Evolutionary conservation across 2,329 filamentous ascomycete species (phyloP).

Genomic region (Fusarium hainanense): DNA sequence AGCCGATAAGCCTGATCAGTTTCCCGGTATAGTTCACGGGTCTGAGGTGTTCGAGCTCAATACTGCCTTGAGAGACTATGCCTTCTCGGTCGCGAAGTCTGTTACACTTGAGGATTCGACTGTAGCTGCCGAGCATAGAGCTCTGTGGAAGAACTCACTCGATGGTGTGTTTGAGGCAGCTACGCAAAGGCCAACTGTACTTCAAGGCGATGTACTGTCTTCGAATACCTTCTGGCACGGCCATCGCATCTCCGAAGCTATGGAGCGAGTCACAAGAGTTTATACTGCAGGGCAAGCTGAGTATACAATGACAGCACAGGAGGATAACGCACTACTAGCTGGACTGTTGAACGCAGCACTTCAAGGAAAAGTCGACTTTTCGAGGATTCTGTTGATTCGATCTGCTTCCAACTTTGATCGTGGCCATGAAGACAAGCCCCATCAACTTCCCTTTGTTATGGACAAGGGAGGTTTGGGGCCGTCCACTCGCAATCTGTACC

Average conservation of each 20-base stretch:
- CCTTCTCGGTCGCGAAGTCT: conserved; percentile 9
- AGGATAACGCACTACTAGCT: conserved; percentile 35
- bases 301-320: conserved; percentile 40
- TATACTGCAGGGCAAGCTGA: conserved; percentile 28
- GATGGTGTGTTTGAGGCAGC: conserved; percentile 7
- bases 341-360: conserved; percentile 30
- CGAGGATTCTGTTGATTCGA: conserved; percentile 27
- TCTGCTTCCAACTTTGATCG: conserved; percentile 40
- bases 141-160: conserved; percentile 12
- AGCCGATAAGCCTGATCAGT: conserved; percentile 19
- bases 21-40: conserved; percentile 30
- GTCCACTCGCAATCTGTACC: conserved; percentile 35
- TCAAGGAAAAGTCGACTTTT: conserved; percentile 30
- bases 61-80: conserved; percentile 22
- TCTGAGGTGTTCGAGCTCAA: conserved; percentile 40
- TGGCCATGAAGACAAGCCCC: conserved; percentile 29
- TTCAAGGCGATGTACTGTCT: conserved; percentile 37
- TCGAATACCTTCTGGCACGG: conserved; percentile 41
- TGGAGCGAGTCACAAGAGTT: conserved; percentile 30
- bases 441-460: conserved; percentile 36
- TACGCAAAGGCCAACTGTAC: conserved; percentile 5
- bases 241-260: conserved; percentile 30
- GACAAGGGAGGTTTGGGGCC: conserved; percentile 37
- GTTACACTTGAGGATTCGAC: conserved; percentile 11
- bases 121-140: conserved; percentile 10